These are phyloP conservation scores for Helichrysum umbraculigerum DNA, from an alignment of 129 eudicot genomes.

Conservation along the genomic window DNA sequence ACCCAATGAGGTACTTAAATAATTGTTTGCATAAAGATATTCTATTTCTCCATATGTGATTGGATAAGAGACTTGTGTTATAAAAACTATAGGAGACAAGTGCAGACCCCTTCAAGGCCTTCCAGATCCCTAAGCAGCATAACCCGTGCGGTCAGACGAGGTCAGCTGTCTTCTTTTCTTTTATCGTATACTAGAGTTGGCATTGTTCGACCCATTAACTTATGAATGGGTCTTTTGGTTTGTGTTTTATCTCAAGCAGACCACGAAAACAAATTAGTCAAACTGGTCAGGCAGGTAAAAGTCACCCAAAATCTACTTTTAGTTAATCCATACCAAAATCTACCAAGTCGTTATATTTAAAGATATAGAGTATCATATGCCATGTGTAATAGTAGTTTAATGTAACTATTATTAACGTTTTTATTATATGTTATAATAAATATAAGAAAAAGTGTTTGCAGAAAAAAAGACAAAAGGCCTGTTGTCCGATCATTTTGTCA, in stretches of 20 bases:
- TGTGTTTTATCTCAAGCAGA: not conserved
- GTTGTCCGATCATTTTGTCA: not conserved
- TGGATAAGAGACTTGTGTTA: not conserved
- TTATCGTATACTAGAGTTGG: not conserved
- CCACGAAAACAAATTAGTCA: not conserved
- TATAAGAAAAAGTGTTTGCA: not conserved
- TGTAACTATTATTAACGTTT: not conserved
- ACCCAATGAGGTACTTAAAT: slow-evolving; percentile 80
- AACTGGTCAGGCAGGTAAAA: not conserved
- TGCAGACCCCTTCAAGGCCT: slow-evolving; percentile 89
- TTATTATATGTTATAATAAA: not conserved
- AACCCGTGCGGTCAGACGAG: slow-evolving; percentile 94
- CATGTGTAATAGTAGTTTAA: too few relatives aligned
- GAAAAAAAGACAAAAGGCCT: not conserved
- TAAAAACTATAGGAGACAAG: slow-evolving; percentile 63
- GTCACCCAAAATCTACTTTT: not conserved
- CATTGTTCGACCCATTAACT: not conserved
- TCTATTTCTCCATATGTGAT: not conserved
- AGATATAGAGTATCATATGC: not conserved
- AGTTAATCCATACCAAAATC: not conserved
- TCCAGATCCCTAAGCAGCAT: slow-evolving; percentile 85
- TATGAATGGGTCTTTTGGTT: not conserved
- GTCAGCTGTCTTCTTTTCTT: slow-evolving; percentile 32
- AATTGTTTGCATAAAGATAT: not conserved
- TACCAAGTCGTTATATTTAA: not conserved